Percentiles rank a stretch among this genome's conserved stretches.
Conservation (phyloP, 768 basidiomycete genomes). For the Mycena haematopus region DNA sequence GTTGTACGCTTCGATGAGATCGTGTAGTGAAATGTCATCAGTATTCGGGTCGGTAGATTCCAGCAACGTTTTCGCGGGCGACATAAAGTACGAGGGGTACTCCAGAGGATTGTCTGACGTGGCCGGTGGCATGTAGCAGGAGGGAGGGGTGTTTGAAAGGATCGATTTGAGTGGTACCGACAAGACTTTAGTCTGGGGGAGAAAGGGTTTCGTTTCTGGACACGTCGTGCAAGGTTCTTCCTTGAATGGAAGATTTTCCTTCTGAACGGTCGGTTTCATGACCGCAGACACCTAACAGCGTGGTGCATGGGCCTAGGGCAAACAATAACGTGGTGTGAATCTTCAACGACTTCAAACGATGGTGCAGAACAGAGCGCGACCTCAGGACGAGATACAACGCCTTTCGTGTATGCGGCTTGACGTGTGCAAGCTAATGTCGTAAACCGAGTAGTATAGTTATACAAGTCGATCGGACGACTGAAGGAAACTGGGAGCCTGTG, state of each 20-base stretch:
- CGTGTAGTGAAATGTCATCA: slow-evolving; percentile 51
- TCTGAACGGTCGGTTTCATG: slow-evolving; percentile 29
- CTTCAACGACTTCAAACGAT: not conserved
- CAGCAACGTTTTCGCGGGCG: slow-evolving; percentile 53
- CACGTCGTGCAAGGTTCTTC: slow-evolving; percentile 6
- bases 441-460: slow-evolving; percentile 3
- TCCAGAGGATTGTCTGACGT: slow-evolving; percentile 25
- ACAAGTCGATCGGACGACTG: not conserved
- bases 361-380: not conserved
- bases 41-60: slow-evolving; percentile 48
- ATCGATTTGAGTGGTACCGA: slow-evolving; percentile 26
- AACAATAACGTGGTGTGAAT: not conserved
- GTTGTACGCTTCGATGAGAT: slow-evolving; percentile 68
- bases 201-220: slow-evolving; percentile 5
- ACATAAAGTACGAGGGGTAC: slow-evolving; percentile 41
- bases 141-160: slow-evolving; percentile 18
- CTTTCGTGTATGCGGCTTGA: not conserved
- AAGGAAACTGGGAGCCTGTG: not conserved
- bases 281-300: slow-evolving; percentile 7
- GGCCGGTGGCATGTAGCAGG: slow-evolving; percentile 25
- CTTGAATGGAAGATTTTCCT: slow-evolving; percentile 24
- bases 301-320: slow-evolving; percentile 18
- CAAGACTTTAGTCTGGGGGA: slow-evolving; percentile 12
- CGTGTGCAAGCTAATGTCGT: not conserved
- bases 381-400: not conserved